Evolutionary conservation across 495 filamentous ascomycete genomes (phyloP).

Genomic region (Hypoxylon rickii): DNA sequence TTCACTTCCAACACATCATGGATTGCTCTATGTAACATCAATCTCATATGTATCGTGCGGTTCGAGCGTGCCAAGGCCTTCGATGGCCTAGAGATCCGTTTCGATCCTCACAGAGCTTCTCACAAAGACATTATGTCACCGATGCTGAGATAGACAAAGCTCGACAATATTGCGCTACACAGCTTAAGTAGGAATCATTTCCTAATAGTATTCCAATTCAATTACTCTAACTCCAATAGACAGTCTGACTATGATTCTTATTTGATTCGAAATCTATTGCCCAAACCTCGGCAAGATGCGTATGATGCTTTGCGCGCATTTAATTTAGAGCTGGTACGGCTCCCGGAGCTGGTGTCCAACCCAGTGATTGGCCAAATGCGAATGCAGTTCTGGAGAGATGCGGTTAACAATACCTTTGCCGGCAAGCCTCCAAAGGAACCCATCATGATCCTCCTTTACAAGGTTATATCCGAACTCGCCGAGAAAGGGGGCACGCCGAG

Average conservation of each 20-base stretch:
- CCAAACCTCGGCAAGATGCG: conserved; percentile 68
- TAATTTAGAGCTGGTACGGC: conserved; percentile 85
- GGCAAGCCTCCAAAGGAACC: conserved; percentile 83
- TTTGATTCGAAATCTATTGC: conserved; percentile 83
- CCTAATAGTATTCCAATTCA: not conserved
- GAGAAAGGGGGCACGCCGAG: conserved; percentile 56
- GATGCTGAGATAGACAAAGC: conserved; percentile 49
- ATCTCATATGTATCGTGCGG: conserved; percentile 35
- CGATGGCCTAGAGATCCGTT: conserved; percentile 21
- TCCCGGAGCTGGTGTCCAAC: conserved; percentile 85
- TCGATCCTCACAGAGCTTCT: conserved; percentile 19
- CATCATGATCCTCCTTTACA: conserved; percentile 79
- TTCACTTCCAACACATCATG: too few species aligned
- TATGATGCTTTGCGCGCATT: conserved; percentile 91
- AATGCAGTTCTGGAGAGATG: conserved; percentile 92
- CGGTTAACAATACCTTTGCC: conserved; percentile 71
- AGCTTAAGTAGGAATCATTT: conserved; percentile 46
- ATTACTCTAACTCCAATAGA: conserved; percentile 48
- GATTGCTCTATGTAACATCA: conserved; percentile 18
- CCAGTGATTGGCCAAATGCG: conserved; percentile 82
- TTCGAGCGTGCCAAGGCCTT: conserved; percentile 28
- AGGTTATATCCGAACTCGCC: conserved; percentile 66
- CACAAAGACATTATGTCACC: conserved; percentile 36
- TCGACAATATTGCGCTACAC: conserved; percentile 53
- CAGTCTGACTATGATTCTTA: conserved; percentile 86